Conservation (phyloP, 2,329 filamentous ascomycete species). For the Cladosporium sphaerospermum region DNA sequence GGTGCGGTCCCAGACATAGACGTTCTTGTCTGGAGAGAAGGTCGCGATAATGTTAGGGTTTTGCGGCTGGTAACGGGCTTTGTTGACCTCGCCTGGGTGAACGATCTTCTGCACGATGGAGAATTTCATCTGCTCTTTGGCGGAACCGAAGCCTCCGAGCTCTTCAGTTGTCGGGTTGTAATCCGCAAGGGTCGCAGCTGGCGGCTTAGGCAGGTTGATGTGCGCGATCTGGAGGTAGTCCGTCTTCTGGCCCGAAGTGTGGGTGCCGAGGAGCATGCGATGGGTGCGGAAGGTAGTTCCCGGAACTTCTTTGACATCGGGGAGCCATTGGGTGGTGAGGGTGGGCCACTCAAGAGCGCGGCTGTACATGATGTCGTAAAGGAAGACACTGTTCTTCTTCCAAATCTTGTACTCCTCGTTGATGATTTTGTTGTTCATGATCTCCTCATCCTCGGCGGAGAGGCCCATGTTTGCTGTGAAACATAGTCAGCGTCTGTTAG, state of each 20-base stretch:
- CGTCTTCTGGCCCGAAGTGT: constrained; percentile 76
- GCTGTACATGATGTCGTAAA: constrained; percentile 95
- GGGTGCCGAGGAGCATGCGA: constrained; percentile 85
- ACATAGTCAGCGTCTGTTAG: too few species aligned
- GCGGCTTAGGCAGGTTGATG: constrained; percentile 81
- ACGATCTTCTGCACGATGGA: constrained; percentile 93
- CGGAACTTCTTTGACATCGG: constrained; percentile 78
- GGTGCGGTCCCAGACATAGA: constrained; percentile 91
- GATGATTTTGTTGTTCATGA: constrained; percentile 74
- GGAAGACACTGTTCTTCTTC: constrained; percentile 99
- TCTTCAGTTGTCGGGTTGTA: constrained; percentile 91
- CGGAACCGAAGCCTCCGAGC: constrained; percentile 83
- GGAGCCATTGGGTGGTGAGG: constrained; percentile 95
- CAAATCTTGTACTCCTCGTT: constrained; percentile 99
- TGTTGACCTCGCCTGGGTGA: constrained; percentile 95
- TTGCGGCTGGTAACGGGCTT: constrained; percentile 94
- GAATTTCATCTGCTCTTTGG: constrained; percentile 74
- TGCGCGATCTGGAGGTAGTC: constrained; percentile 96
- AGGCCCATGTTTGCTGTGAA: neutral
- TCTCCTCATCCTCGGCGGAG: constrained; percentile 19
- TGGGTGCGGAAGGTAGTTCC: constrained; percentile 85
- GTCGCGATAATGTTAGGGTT: constrained; percentile 96
- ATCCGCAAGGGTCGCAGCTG: constrained; percentile 66
- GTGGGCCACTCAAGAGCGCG: constrained; percentile 97
- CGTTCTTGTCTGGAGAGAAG: constrained; percentile 76